A percentile compares a stretch with the other conserved stretches of the same genome.
These are phyloP conservation scores for Iris macrosiphon DNA, from an alignment of 106 monocot species.

Conservation along the genomic window DNA sequence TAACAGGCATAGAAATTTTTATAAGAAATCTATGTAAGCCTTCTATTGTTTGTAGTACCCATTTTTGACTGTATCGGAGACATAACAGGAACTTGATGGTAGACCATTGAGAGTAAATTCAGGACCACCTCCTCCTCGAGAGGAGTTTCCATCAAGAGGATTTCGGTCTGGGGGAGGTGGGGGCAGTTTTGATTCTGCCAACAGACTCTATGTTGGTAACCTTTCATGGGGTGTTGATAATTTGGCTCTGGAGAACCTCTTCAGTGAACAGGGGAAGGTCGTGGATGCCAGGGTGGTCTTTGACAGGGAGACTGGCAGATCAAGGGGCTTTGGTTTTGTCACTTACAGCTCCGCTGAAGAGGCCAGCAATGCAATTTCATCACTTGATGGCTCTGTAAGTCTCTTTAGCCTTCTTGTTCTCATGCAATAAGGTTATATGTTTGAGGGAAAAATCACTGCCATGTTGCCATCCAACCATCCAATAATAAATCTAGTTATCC, in stretches of 20 bases:
- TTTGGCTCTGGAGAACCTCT: slow-evolving; percentile 21
- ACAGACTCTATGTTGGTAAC: slow-evolving; percentile 36
- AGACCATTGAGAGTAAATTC: slow-evolving; percentile 77
- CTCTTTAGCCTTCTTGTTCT: background rate
- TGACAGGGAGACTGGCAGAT: slow-evolving; percentile 38
- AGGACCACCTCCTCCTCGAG: slow-evolving; percentile 69
- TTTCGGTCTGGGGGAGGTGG: slow-evolving; percentile 10
- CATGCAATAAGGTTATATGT: no score
- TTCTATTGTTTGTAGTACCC: no score
- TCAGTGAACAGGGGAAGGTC: slow-evolving; percentile 39
- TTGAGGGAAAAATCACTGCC: no score
- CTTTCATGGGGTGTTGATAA: slow-evolving; percentile 44
- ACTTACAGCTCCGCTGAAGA: slow-evolving; percentile 13
- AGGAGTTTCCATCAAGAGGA: slow-evolving; percentile 43
- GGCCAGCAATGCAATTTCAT: slow-evolving; percentile 4
- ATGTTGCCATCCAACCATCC: no score
- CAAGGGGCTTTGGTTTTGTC: slow-evolving; percentile 50
- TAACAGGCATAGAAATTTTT: no score
- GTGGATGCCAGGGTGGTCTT: slow-evolving; percentile 27
- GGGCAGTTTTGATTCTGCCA: slow-evolving; percentile 5
- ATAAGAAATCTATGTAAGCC: no score
- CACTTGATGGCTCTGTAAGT: slow-evolving; percentile 3
- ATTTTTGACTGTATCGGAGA: no score
- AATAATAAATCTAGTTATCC: no score
- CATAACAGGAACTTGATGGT: slow-evolving; percentile 53